These are phyloP conservation scores for Catenaria anguillulae DNA, from an alignment of 371 early-diverging fungal genomes.

Conservation along the genomic window DNA sequence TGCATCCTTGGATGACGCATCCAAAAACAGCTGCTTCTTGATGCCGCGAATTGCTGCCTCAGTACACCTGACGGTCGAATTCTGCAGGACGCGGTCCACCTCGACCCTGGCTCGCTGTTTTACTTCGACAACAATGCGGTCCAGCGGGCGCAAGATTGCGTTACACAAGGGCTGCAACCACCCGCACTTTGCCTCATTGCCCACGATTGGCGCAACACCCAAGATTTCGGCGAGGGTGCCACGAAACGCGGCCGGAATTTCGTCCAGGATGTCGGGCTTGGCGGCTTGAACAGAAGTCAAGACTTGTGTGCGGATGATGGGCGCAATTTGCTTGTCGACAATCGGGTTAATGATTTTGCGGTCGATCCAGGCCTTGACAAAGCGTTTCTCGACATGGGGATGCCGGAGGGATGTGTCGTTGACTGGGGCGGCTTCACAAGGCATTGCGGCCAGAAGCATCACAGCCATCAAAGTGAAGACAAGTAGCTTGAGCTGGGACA, in stretches of 20 bases:
- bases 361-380: no score
- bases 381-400: no score
- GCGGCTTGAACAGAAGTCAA: neutral
- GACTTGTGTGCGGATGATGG: neutral
- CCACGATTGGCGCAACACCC: neutral
- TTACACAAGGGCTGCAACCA: neutral
- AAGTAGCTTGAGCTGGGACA: no score
- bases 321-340: neutral
- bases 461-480: no score
- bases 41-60: neutral
- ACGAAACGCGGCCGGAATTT: neutral
- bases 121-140: neutral
- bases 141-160: neutral
- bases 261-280: neutral
- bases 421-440: no score
- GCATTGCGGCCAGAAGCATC: no score
- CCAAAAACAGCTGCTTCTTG: neutral
- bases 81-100: neutral
- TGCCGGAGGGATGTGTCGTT: no score
- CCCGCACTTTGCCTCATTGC: neutral
- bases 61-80: no score
- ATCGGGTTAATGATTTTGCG: neutral
- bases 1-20: neutral
- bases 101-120: neutral
- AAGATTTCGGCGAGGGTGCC: neutral